Evolutionary conservation across 2,329 filamentous ascomycete species (phyloP).

Genomic region (Ophiocordyceps camponoti-leonardi): DNA sequence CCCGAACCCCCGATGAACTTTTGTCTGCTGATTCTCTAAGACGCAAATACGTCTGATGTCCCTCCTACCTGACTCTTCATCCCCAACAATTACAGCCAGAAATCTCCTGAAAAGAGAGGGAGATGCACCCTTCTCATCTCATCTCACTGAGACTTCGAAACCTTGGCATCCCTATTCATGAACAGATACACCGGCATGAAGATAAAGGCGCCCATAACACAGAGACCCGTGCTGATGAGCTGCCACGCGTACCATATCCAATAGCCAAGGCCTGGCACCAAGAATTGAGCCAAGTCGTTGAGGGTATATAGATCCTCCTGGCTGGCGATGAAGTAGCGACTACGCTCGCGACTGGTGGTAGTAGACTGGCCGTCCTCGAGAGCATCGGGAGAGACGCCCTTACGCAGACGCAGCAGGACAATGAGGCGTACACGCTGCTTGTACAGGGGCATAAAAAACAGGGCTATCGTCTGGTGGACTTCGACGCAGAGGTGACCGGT

Average conservation of each 20-base stretch:
- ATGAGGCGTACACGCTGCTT: slow-evolving; percentile 49
- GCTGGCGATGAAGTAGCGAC: slow-evolving; percentile 48
- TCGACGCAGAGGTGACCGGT: slow-evolving; percentile 55
- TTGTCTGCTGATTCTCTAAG: too few species aligned
- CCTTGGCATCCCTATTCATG: slow-evolving; percentile 8
- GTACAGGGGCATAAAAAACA: slow-evolving; percentile 67
- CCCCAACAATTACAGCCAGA: too few species aligned
- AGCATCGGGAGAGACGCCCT: slow-evolving; percentile 15
- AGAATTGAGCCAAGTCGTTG: slow-evolving; percentile 58
- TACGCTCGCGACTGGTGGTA: slow-evolving; percentile 6
- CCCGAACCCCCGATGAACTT: too few species aligned
- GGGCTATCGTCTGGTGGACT: slow-evolving; percentile 56
- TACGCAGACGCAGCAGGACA: slow-evolving; percentile 46
- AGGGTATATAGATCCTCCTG: slow-evolving; percentile 76
- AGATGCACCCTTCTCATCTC: too few species aligned
- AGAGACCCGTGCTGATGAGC: slow-evolving; percentile 45
- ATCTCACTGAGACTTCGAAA: slow-evolving; percentile 3
- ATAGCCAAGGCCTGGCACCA: slow-evolving; percentile 40
- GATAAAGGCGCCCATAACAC: slow-evolving; percentile 37
- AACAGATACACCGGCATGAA: slow-evolving; percentile 17
- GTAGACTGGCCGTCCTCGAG: slow-evolving; percentile 4
- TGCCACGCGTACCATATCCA: slow-evolving; percentile 42
- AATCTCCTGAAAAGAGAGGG: too few species aligned
- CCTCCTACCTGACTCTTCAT: too few species aligned
- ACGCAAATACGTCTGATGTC: too few species aligned